Base-by-base conservation (phyloP, 192 early-diverging fungal species). In the Dissophora ornata region DNA sequence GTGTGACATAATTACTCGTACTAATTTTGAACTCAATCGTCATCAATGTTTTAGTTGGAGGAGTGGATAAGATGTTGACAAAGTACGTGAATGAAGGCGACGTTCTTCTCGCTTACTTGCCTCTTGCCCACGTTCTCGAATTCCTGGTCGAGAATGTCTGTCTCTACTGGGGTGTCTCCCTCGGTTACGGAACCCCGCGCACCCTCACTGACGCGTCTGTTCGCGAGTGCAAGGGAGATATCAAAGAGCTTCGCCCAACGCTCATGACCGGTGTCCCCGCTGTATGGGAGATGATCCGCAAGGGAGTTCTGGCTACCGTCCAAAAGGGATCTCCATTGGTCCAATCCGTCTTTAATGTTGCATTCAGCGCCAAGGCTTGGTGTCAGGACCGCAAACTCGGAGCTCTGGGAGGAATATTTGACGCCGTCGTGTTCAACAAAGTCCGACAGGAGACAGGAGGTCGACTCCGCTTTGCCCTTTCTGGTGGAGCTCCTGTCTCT, bases 401-500 rank as follows among this genome's bases (percentile, higher is more conserved):
- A 25, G 71, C 90, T 18, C 86, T 94, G 4, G 85, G 90, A 8
- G 79, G 71, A 16, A 64, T 89, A 36, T 71, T 92, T 49, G 94
- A 96, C 82, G 62, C 58, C 11, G 69, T 93, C 6, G 86, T 97
- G 6, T 98, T 96, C 69, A 87, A 87, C 63, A 88, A 88, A 58
- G 89, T 97, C 58, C 83, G 88, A 59, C 87, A 86, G 32, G 88
- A 90, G 65, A 91, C 91, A 81, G 97, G 97, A 66, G 95, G 96
- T 40, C 85, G 92, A 33, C 82, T 98, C 38, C 85, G 89, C 57
- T 85, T 87, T 61, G 90, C 90, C 0, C 71, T 96, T 21, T 89
- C 89, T 2, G 95, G 95, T 64, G 95, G 96, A 59, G 96, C 96
- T 15, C 93, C 92, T 28, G 82, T 98, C 68, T 93, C 91, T 33